These are phyloP conservation scores for Actinidia polygama DNA, from an alignment of 179 eudicot genomes.

Conservation along the genomic window DNA sequence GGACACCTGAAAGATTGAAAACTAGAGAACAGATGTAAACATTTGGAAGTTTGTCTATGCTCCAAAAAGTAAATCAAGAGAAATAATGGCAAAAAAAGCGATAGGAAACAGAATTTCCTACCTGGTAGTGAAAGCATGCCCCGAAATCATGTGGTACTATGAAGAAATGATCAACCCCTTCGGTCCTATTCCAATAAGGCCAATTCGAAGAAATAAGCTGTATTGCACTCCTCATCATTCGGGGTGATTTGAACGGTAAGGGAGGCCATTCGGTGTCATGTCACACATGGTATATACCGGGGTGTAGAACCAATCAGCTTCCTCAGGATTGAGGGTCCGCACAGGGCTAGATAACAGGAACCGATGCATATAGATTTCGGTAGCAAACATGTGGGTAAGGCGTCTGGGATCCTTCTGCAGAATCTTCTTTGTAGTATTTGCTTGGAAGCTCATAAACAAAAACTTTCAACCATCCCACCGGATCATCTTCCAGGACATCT, in stretches of 20 bases:
- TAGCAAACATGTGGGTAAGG: conserved; percentile 95
- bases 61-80: neutral
- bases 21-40: neutral
- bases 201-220: conserved; percentile 95
- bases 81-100: neutral
- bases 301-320: conserved; percentile 98
- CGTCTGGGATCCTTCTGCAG: conserved; percentile 90
- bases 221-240: conserved; percentile 97
- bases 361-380: conserved; percentile 92
- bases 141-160: conserved; percentile 92
- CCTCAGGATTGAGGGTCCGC: conserved; percentile 89
- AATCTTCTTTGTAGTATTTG: conserved; percentile 94
- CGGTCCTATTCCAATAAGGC: conserved; percentile 97
- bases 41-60: neutral
- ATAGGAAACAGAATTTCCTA: conserved; percentile 25
- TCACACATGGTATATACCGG: conserved; percentile 92
- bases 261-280: conserved; percentile 91
- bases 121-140: conserved; percentile 93
- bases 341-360: conserved; percentile 84
- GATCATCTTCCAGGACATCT: conserved; percentile 94
- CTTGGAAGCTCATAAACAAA: conserved; percentile 95
- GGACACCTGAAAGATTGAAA: neutral
- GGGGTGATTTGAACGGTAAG: conserved; percentile 95
- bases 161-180: conserved; percentile 96
- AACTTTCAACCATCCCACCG: conserved; percentile 89